Evolutionary conservation across 805 yeast genomes (phyloP).

Genomic region (Torulaspora franciscae): DNA sequence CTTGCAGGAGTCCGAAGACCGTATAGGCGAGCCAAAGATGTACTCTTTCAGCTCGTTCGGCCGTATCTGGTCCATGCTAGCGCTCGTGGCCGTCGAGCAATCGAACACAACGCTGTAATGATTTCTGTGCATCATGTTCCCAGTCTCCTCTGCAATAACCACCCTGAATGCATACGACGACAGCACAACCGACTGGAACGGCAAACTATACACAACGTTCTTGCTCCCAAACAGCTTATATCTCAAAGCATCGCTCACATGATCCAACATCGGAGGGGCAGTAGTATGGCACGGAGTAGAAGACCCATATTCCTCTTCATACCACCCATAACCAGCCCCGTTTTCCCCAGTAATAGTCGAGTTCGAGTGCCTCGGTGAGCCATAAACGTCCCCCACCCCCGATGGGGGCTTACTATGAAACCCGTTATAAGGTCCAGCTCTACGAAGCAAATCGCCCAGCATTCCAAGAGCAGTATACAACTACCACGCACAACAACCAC

Average conservation of each 20-base stretch:
- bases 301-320: slow-evolving; percentile 7
- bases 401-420: not conserved
- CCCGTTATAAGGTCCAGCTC: slow-evolving; percentile 5
- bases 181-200: slow-evolving; percentile 2
- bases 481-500: not conserved
- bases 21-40: slow-evolving; percentile 40
- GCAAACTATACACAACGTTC: slow-evolving; percentile 13
- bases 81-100: slow-evolving; percentile 25
- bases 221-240: slow-evolving; percentile 29
- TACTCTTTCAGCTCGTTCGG: slow-evolving; percentile 36
- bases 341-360: slow-evolving; percentile 6
- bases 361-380: slow-evolving; percentile 6
- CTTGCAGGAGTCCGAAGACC: slow-evolving; percentile 27
- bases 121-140: slow-evolving; percentile 35
- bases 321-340: not conserved
- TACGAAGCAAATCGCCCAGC: slow-evolving; percentile 14
- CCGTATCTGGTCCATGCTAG: slow-evolving; percentile 28
- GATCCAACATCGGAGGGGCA: slow-evolving; percentile 24
- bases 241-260: slow-evolving; percentile 29
- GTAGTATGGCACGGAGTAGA: slow-evolving; percentile 2
- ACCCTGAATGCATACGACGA: slow-evolving; percentile 30
- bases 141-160: slow-evolving; percentile 38
- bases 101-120: slow-evolving; percentile 36
- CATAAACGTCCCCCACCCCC: slow-evolving; percentile 2
- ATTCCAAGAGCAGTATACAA: not conserved